phyloP scores from a whole-genome alignment of 2,329 filamentous ascomycete genomes.

The Fusarium sacchari region DNA sequence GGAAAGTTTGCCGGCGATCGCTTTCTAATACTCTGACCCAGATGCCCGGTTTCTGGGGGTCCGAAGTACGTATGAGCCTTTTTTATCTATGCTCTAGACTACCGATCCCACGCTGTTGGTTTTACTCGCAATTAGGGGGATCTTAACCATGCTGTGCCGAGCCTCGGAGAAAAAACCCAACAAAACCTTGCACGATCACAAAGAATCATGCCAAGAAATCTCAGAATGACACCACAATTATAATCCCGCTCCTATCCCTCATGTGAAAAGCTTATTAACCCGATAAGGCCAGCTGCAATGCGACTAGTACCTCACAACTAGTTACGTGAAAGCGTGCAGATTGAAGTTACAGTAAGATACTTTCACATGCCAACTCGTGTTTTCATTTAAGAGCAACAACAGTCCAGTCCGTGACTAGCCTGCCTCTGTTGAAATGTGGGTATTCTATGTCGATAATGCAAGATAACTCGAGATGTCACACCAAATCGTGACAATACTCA shows the following conservation, averaged over 20 bases:
- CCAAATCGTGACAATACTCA: not conserved
- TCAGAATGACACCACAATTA: conserved; percentile 12
- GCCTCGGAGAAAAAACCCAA: conserved; percentile 16
- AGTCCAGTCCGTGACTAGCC: not conserved
- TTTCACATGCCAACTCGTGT: conserved; percentile 19
- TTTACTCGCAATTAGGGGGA: conserved; percentile 12
- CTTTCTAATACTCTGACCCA: conserved; percentile 25
- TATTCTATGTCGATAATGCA: not conserved
- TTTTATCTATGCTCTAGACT: not conserved
- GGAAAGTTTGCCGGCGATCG: conserved; percentile 33
- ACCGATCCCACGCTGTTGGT: conserved; percentile 26
- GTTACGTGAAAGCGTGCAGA: not conserved
- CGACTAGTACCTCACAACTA: not conserved
- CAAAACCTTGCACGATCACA: not conserved
- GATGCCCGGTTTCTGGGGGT: conserved; percentile 32
- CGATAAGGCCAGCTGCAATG: conserved; percentile 8
- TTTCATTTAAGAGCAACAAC: not conserved
- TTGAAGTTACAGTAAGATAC: not conserved
- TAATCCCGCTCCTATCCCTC: conserved; percentile 4
- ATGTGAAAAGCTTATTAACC: conserved; percentile 9
- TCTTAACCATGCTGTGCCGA: conserved; percentile 5
- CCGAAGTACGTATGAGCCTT: conserved; percentile 10
- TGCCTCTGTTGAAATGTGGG: not conserved
- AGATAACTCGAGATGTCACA: not conserved
- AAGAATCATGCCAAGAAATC: conserved; percentile 14